Percentiles rank a stretch among this genome's conserved stretches.
These are phyloP conservation scores for Nymphaea colorata DNA, from an alignment of 164 flowering plant species.

Conservation along the genomic window DNA sequence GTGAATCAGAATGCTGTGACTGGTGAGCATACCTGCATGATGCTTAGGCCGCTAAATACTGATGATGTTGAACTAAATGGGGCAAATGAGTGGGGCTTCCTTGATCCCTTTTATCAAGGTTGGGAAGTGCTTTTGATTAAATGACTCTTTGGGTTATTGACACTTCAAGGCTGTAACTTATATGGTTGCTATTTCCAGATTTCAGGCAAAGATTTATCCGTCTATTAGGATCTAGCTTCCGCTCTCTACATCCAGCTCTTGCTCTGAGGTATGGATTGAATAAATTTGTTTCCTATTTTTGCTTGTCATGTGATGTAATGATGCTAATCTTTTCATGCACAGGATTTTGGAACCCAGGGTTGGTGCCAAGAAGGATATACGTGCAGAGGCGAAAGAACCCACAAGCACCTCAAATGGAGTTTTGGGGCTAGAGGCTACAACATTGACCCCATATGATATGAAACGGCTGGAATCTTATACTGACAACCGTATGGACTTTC, in stretches of 20 bases:
- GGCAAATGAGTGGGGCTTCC: slow-evolving; percentile 55
- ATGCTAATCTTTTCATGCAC: background rate
- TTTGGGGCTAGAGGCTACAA: slow-evolving; percentile 21
- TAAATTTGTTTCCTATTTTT: background rate
- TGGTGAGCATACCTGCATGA: slow-evolving; percentile 96
- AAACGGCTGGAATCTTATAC: slow-evolving; percentile 61
- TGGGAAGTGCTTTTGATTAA: slow-evolving; percentile 1
- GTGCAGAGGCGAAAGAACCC: slow-evolving; percentile 5
- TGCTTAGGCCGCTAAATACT: slow-evolving; percentile 62
- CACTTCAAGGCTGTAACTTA: background rate
- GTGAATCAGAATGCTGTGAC: slow-evolving; percentile 65
- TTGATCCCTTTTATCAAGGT: slow-evolving; percentile 77
- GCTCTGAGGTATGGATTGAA: slow-evolving; percentile 68
- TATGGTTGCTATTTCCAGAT: slow-evolving; percentile 23
- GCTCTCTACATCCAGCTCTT: slow-evolving; percentile 66
- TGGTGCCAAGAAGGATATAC: slow-evolving; percentile 37
- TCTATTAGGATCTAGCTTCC: slow-evolving; percentile 34
- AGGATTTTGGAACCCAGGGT: slow-evolving; percentile 71
- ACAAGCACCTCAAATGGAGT: slow-evolving; percentile 16
- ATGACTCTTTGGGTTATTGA: background rate
- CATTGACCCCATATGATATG: slow-evolving; percentile 54
- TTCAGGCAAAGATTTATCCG: slow-evolving; percentile 53
- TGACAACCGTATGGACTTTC: slow-evolving; percentile 51
- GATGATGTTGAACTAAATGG: slow-evolving; percentile 60
- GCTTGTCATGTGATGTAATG: background rate